phyloP scores from a whole-genome alignment of 2,329 filamentous ascomycete genomes.

The Cordyceps sp. region DNA sequence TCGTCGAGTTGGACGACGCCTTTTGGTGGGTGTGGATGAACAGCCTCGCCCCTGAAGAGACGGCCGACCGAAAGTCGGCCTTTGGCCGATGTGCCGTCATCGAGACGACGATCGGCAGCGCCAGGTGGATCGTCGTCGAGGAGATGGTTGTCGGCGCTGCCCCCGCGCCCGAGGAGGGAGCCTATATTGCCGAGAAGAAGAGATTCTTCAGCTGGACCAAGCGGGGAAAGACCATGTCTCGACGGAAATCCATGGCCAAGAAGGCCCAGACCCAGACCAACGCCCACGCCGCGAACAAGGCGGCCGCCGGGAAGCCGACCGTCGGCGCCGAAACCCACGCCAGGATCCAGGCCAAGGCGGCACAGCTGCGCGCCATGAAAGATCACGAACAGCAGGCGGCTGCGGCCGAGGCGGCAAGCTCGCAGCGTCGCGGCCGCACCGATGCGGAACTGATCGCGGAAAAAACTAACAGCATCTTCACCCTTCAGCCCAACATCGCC shows the following conservation, averaged over 20 bases:
- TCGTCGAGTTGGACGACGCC: slow-evolving; percentile 76
- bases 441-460: slow-evolving; percentile 39
- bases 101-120: slow-evolving; percentile 67
- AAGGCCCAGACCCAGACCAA: slow-evolving; percentile 30
- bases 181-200: slow-evolving; percentile 93
- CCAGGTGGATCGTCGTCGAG: slow-evolving; percentile 87
- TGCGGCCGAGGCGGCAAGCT: slow-evolving; percentile 15
- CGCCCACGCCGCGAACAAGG: slow-evolving; percentile 22
- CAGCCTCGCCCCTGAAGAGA: slow-evolving; percentile 83
- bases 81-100: slow-evolving; percentile 89
- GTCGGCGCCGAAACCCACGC: slow-evolving; percentile 86
- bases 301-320: slow-evolving; percentile 56
- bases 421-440: slow-evolving; percentile 33
- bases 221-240: slow-evolving; percentile 42
- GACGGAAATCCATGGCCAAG: slow-evolving; percentile 57
- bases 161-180: slow-evolving; percentile 65
- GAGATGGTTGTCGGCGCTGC: slow-evolving; percentile 92
- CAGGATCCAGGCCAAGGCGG: slow-evolving; percentile 80
- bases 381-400: slow-evolving; percentile 36
- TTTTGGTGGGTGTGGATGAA: slow-evolving; percentile 99
- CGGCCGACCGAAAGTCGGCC: slow-evolving; percentile 67
- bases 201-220: slow-evolving; percentile 77
- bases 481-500: slow-evolving; percentile 68
- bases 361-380: slow-evolving; percentile 60
- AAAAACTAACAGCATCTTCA: slow-evolving; percentile 84